Conservation (phyloP, 192 early-diverging fungal genomes). For the Umbelopsis vinacea region DNA sequence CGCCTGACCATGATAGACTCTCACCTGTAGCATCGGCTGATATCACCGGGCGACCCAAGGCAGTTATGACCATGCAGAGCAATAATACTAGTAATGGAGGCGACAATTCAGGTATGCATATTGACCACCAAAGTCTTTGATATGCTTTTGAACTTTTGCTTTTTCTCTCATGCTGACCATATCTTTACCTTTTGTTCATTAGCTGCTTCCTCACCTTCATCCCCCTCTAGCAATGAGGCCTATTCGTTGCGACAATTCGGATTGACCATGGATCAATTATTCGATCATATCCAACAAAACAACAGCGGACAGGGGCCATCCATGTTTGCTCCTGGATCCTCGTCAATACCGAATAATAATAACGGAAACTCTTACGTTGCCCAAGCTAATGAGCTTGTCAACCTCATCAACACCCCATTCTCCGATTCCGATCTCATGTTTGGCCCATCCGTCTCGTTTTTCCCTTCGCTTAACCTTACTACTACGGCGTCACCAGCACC, state of each 20-base stretch:
- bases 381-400: conserved; percentile 3
- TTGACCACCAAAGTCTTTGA: neutral
- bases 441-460: neutral
- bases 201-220: conserved; percentile 19
- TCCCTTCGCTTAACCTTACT: neutral
- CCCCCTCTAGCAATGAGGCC: conserved; percentile 18
- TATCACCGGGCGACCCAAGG: neutral
- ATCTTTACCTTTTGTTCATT: neutral
- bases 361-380: neutral
- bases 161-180: neutral
- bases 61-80: neutral
- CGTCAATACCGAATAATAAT: neutral
- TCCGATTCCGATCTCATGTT: conserved; percentile 10
- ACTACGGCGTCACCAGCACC: neutral
- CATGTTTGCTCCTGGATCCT: neutral
- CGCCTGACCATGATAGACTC: neutral
- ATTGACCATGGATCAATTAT: conserved; percentile 24
- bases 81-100: neutral
- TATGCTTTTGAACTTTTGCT: neutral
- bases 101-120: neutral
- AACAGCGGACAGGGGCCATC: neutral
- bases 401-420: conserved; percentile 13
- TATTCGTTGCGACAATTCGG: conserved; percentile 33
- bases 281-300: conserved; percentile 16
- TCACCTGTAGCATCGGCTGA: neutral